Conservation (phyloP, 2,329 filamentous ascomycete species). For the Mollisiaceae sp. region DNA sequence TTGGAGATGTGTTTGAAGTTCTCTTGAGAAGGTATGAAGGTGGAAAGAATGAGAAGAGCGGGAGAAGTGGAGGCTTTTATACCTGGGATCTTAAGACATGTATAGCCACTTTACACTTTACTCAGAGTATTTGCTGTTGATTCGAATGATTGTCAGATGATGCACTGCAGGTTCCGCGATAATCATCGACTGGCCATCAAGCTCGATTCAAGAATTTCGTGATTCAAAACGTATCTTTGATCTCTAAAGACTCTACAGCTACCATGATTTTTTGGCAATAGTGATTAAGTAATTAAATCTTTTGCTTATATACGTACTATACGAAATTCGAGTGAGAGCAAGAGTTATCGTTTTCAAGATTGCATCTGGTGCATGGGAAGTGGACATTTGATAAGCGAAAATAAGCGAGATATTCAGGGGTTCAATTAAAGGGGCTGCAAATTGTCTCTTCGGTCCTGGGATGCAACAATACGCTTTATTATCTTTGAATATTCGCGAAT, state of each 20-base stretch:
- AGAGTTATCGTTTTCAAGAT: too few relatives aligned
- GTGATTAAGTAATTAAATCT: too few relatives aligned
- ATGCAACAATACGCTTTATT: too few relatives aligned
- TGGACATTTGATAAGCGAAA: too few relatives aligned
- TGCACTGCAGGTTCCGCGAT: neutral
- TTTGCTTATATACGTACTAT: neutral
- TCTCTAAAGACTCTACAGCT: too few relatives aligned
- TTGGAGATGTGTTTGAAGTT: neutral
- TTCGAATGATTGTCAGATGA: too few relatives aligned
- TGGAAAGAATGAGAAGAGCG: neutral
- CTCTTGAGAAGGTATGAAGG: neutral
- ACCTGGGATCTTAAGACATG: neutral
- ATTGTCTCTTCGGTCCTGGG: too few relatives aligned
- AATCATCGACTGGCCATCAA: neutral
- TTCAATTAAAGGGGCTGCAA: too few relatives aligned
- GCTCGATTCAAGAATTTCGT: neutral
- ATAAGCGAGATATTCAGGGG: too few relatives aligned
- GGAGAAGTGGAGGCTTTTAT: neutral
- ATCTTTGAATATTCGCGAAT: too few relatives aligned
- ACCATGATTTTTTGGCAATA: neutral
- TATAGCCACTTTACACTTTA: neutral
- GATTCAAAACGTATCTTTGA: neutral
- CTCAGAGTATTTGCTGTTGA: neutral
- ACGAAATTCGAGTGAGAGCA: neutral
- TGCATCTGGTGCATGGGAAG: too few relatives aligned